Evolutionary conservation across 2,329 filamentous ascomycete species (phyloP), one percentile per base, ranked within the genome.

Genomic region (Calycina herbarum): DNA sequence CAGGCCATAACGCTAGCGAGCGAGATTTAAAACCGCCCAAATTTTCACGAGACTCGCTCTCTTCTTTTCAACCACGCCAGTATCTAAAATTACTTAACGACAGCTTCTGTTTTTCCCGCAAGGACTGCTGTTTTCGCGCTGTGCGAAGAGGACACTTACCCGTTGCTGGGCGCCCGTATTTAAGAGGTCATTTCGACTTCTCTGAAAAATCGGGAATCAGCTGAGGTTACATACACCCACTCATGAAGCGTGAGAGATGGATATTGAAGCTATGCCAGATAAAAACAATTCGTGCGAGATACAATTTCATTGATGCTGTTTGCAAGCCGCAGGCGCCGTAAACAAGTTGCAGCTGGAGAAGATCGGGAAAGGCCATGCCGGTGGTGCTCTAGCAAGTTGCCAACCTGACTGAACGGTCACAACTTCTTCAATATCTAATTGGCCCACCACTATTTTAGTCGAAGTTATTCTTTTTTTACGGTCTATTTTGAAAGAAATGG

Each of bases 151-250:
- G 80, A 82, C 80, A 72, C 73, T 51, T 62, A 84, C 86, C 86
- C 86, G 85, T 89, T 82, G 86, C 87, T 90, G 87, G 87, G 87
- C 87, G 85, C 87, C 87, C 83, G 84, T 80, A 79, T 83, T 87
- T 84, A 86, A 88, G 83, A 80, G 81, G 82, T 85, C 84, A 79
- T 88, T 85, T 78, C 78, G 84, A 84, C 82, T 79, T 81, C 83
- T 78, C 78, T 83, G 86, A 89, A 80, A 83, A 82, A 79, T 81
- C 84, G 83, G 87, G 87, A 90, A 90, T 90, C 87, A 90, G 87
- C 85, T 83, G 86, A 82, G 87, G 87, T 87, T 82, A 90, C 86
- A 86, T 71, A 65, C 31, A 31, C 35, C 27, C 45, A 51, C 20
- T 11, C 10, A 10, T 24, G 6, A 15, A 38, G 35, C 13, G 10